These are phyloP conservation scores for Bifiguratus adelaidae DNA, from an alignment of 192 early-diverging fungal species.

Conservation along the genomic window DNA sequence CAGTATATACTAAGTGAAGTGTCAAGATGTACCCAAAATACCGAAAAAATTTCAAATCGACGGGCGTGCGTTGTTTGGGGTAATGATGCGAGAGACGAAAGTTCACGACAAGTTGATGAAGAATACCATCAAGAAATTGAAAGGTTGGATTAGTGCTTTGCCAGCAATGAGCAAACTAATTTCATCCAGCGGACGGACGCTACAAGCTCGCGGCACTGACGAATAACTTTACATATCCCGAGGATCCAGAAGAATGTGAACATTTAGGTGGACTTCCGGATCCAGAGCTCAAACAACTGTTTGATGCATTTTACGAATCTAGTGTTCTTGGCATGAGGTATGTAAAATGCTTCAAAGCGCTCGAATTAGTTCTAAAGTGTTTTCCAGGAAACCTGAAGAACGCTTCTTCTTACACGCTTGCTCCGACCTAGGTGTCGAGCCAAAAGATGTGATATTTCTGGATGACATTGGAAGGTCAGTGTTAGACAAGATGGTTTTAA, in stretches of 20 bases:
- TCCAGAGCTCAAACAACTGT: constrained; percentile 33
- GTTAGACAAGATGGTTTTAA: constrained; percentile 1
- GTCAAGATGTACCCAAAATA: too few species aligned
- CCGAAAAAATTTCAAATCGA: constrained; percentile 21
- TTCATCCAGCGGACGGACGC: constrained; percentile 22
- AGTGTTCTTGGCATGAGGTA: constrained; percentile 54
- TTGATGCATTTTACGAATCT: constrained; percentile 72
- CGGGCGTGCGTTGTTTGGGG: constrained; percentile 45
- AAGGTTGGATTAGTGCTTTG: constrained; percentile 12
- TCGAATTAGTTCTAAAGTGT: neutral
- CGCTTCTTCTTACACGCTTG: constrained; percentile 62
- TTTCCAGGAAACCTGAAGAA: constrained; percentile 70
- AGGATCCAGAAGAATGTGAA: constrained; percentile 20
- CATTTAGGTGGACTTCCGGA: constrained; percentile 16
- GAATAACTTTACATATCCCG: constrained; percentile 61
- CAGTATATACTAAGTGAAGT: too few species aligned
- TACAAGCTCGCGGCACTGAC: constrained; percentile 72
- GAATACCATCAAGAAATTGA: constrained; percentile 31
- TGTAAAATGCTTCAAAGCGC: neutral
- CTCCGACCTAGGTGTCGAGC: constrained; percentile 52
- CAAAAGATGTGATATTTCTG: constrained; percentile 61
- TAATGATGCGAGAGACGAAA: constrained; percentile 50
- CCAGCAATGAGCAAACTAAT: neutral
- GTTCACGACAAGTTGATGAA: constrained; percentile 30
- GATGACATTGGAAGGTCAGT: constrained; percentile 70